Evolutionary conservation across 306 rosid species (phyloP).

Genomic region (Gastrolobium bilobum): DNA sequence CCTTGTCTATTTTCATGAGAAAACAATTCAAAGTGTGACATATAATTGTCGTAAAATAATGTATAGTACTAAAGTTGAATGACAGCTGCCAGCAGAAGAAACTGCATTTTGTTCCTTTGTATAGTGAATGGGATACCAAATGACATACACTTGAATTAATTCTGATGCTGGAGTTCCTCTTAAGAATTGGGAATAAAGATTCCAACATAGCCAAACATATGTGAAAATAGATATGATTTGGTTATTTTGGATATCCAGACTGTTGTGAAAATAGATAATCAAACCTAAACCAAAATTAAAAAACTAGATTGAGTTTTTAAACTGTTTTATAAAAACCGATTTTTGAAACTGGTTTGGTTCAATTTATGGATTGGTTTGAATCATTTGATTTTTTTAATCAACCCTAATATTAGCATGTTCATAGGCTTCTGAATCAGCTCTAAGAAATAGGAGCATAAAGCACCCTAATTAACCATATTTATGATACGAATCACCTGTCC

Average conservation of each 20-base stretch:
- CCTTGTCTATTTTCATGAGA: slow-evolving; percentile 17
- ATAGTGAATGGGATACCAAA: slow-evolving; percentile 35
- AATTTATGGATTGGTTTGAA: no score
- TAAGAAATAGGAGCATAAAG: background rate
- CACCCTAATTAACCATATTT: background rate
- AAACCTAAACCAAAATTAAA: no score
- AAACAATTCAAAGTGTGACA: slow-evolving; percentile 46
- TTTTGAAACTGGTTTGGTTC: no score
- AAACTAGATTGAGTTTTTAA: no score
- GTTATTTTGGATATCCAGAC: no score
- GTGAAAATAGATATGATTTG: no score
- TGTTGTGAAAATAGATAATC: no score
- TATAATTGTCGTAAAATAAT: slow-evolving; percentile 35
- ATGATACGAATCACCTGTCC: no score
- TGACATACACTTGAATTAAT: background rate
- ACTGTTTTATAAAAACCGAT: no score
- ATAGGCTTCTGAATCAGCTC: no score
- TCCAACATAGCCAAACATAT: slow-evolving; percentile 93
- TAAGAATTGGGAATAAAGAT: slow-evolving; percentile 73
- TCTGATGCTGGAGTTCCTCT: slow-evolving; percentile 37
- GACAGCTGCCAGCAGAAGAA: slow-evolving; percentile 41
- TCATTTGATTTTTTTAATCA: no score
- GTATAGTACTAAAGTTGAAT: slow-evolving; percentile 41
- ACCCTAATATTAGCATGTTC: no score
- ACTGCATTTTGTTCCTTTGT: slow-evolving; percentile 43